Percentiles rank a stretch among this genome's conserved stretches.
These are phyloP conservation scores for Trifolium dubium DNA, from an alignment of 306 rosid species.

Conservation along the genomic window DNA sequence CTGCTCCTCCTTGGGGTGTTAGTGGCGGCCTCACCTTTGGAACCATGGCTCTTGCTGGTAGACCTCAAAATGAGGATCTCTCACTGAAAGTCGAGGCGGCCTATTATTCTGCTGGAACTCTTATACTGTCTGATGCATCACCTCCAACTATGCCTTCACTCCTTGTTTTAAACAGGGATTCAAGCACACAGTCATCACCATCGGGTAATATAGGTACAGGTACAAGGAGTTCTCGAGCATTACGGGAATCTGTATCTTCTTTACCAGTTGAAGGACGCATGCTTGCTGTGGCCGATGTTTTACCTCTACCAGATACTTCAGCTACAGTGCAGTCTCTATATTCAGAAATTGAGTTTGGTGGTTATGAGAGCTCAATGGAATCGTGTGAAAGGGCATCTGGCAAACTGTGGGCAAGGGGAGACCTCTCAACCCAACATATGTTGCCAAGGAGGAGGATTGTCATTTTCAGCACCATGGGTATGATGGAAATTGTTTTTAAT, in stretches of 20 bases:
- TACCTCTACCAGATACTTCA: slow-evolving; percentile 81
- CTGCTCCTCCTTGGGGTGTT: slow-evolving; percentile 95
- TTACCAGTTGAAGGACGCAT: slow-evolving; percentile 94
- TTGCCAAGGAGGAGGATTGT: slow-evolving; percentile 91
- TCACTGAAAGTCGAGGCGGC: slow-evolving; percentile 90
- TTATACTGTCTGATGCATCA: slow-evolving; percentile 93
- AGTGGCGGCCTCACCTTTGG: slow-evolving; percentile 91
- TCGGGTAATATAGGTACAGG: slow-evolving; percentile 65
- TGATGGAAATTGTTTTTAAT: slow-evolving; percentile 95
- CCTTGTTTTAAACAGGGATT: slow-evolving; percentile 83
- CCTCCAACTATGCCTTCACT: slow-evolving; percentile 86
- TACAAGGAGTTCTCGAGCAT: slow-evolving; percentile 80
- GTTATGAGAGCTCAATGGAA: slow-evolving; percentile 68
- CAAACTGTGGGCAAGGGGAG: slow-evolving; percentile 97
- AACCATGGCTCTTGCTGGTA: slow-evolving; percentile 75
- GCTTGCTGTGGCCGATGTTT: slow-evolving; percentile 94
- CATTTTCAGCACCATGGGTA: slow-evolving; percentile 94
- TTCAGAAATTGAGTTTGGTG: slow-evolving; percentile 88
- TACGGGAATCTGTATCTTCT: slow-evolving; percentile 86
- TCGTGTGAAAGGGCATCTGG: slow-evolving; percentile 74
- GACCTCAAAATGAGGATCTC: slow-evolving; percentile 90
- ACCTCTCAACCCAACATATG: slow-evolving; percentile 92
- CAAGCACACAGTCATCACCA: slow-evolving; percentile 64
- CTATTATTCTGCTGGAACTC: slow-evolving; percentile 90
- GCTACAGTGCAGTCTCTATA: slow-evolving; percentile 78